Conservation (phyloP, 441 rosid species). For the Manihot esculenta region DNA sequence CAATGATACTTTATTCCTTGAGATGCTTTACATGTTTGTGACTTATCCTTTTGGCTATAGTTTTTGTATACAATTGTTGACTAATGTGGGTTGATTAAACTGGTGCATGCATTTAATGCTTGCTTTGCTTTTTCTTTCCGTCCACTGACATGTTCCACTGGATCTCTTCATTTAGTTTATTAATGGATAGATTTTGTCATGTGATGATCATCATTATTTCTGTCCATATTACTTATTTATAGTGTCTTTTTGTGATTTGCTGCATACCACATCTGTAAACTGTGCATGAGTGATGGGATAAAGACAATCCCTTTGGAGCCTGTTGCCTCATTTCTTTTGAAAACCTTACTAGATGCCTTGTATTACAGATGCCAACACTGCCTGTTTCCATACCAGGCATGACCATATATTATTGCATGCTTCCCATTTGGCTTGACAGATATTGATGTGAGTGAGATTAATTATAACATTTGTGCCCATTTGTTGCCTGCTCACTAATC, state of each 20-base stretch:
- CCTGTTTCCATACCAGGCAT: background rate
- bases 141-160: constrained; percentile 25
- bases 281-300: constrained; percentile 7
- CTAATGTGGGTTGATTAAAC: constrained; percentile 23
- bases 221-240: constrained; percentile 8
- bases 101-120: constrained; percentile 22
- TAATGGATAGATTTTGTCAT: constrained; percentile 23
- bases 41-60: constrained; percentile 21
- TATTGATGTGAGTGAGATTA: background rate
- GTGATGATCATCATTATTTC: constrained; percentile 19
- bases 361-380: constrained; percentile 3
- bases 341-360: constrained; percentile 8
- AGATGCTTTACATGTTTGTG: constrained; percentile 23
- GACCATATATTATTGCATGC: background rate
- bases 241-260: constrained; percentile 6
- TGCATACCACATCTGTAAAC: constrained; percentile 17
- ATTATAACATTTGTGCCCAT: background rate
- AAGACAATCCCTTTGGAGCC: constrained; percentile 6
- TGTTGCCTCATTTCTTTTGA: constrained; percentile 2
- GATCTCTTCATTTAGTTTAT: constrained; percentile 14
- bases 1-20: constrained; percentile 18
- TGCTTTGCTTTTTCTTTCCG: constrained; percentile 29
- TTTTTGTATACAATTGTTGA: constrained; percentile 27
- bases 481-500: constrained; percentile 3
- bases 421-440: background rate